These are phyloP conservation scores for Truncatella angustata DNA, from an alignment of 2,329 filamentous ascomycete genomes.

Conservation along the genomic window DNA sequence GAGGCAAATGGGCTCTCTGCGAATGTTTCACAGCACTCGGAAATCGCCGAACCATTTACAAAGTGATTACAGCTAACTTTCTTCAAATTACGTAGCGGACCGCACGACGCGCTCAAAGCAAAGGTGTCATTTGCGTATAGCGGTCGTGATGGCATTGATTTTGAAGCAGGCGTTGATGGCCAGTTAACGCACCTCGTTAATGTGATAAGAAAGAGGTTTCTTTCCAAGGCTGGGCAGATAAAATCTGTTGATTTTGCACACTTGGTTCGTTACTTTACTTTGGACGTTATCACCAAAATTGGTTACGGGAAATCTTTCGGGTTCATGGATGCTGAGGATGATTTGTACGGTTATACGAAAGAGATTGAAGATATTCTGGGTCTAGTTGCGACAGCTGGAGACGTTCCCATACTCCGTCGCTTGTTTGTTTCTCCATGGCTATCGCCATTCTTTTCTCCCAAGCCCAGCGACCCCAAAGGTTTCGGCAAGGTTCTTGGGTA, in stretches of 20 bases:
- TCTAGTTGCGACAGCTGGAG: background rate
- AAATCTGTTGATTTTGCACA: conserved; percentile 9
- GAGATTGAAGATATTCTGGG: background rate
- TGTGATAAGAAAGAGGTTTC: conserved; percentile 37
- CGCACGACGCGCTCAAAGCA: conserved; percentile 38
- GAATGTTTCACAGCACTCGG: no score
- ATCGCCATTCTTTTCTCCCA: background rate
- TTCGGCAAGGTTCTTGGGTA: conserved; percentile 5
- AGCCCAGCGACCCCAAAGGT: background rate
- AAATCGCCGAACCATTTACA: no score
- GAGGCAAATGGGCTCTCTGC: no score
- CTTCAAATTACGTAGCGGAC: no score
- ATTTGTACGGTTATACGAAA: conserved; percentile 3
- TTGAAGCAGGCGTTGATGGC: conserved; percentile 39
- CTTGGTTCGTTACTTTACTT: conserved; percentile 8
- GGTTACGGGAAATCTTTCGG: conserved; percentile 4
- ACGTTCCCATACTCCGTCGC: background rate
- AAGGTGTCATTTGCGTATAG: conserved; percentile 32
- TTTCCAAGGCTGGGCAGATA: background rate
- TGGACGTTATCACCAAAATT: conserved; percentile 6
- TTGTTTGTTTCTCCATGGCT: background rate
- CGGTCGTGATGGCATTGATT: conserved; percentile 19
- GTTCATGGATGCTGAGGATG: conserved; percentile 10
- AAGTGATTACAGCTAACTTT: no score
- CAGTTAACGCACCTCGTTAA: conserved; percentile 39